phyloP scores from a whole-genome alignment of 2,329 filamentous ascomycete genomes.

The Colletotrichum melonis region DNA sequence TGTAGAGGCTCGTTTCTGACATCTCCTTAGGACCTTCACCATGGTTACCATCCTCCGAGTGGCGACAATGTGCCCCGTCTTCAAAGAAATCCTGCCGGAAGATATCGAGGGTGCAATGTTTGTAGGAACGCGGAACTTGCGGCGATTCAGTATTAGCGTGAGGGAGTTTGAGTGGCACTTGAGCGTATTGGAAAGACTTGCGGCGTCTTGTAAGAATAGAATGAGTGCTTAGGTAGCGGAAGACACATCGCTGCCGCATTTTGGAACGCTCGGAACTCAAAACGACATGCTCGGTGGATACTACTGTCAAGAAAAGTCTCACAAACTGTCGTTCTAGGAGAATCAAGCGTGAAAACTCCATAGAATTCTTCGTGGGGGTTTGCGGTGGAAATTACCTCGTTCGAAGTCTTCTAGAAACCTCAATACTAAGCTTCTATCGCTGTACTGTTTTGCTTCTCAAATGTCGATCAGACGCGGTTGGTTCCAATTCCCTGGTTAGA shows the following conservation, averaged over 20 bases:
- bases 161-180: constrained; percentile 40
- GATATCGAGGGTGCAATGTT: constrained; percentile 38
- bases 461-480: background rate
- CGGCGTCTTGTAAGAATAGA: constrained; percentile 17
- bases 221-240: background rate
- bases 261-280: no score
- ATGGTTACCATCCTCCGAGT: constrained; percentile 41
- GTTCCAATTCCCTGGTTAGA: background rate
- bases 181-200: constrained; percentile 36
- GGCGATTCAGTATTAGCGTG: constrained; percentile 38
- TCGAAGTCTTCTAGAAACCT: background rate
- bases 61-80: constrained; percentile 33
- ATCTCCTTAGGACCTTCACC: constrained; percentile 39
- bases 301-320: no score
- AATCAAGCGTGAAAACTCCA: no score
- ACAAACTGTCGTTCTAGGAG: no score
- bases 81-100: constrained; percentile 33
- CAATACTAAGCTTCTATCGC: background rate
- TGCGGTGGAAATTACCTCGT: no score
- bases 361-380: no score
- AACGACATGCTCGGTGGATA: no score
- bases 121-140: constrained; percentile 37
- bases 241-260: no score
- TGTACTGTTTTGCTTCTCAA: background rate
- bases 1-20: background rate